phyloP scores from a whole-genome alignment of 306 rosid genomes.

The Myrica gale region DNA sequence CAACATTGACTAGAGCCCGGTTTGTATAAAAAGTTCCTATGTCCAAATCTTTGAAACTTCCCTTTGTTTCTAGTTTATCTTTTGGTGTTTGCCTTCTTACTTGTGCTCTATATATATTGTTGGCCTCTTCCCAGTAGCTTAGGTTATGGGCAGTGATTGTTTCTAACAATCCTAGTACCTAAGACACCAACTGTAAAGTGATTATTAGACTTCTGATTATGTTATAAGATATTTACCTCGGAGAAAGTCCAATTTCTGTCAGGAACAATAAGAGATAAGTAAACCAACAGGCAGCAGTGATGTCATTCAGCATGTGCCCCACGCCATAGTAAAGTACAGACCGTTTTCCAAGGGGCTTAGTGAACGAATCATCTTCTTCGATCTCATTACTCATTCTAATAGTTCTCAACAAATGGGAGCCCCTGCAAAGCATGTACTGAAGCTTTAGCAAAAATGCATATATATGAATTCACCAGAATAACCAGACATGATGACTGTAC shows the following conservation, averaged over 20 bases:
- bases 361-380: conserved; percentile 49
- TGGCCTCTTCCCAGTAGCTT: not conserved
- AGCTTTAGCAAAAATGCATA: conserved; percentile 17
- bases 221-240: conserved; percentile 49
- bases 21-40: not conserved
- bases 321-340: conserved; percentile 73
- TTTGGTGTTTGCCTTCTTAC: not conserved
- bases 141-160: not conserved
- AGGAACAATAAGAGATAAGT: conserved; percentile 83
- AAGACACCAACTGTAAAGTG: not conserved
- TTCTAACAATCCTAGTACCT: not conserved
- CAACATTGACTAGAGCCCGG: not conserved
- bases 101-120: not conserved
- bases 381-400: conserved; percentile 40
- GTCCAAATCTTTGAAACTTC: not conserved
- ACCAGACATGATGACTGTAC: not conserved
- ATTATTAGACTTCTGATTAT: not conserved
- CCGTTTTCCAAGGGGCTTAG: conserved; percentile 64
- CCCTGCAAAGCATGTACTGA: conserved; percentile 42
- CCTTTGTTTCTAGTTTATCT: not conserved
- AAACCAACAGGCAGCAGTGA: conserved; percentile 95
- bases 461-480: conserved; percentile 7
- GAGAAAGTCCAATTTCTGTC: conserved; percentile 84
- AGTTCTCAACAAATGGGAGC: conserved; percentile 23
- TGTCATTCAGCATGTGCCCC: conserved; percentile 99